Evolutionary conservation across 2,329 filamentous ascomycete species (phyloP), one percentile per base, ranked within the genome.

Genomic region (Exserohilum rostratum): DNA sequence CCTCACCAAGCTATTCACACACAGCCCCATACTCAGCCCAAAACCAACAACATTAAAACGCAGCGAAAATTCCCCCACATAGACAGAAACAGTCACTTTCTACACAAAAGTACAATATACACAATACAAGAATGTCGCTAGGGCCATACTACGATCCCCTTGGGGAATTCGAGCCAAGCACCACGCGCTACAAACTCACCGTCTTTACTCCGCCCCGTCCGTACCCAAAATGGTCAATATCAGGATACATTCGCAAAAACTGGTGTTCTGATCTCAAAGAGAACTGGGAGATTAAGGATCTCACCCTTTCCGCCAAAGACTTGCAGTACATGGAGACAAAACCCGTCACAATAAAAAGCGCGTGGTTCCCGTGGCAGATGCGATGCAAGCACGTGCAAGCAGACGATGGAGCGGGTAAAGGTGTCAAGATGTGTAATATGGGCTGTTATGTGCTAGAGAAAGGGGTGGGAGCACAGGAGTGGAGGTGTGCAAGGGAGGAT

Each of bases 391-490:
- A 72, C 51, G 42, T 68, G 3, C 37, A 53, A 2, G 40, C 35
- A 10, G 20, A 6, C 3, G 54, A 45, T 20, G 30, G 43, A 12
- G 20, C 18, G 11, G 30, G 18, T 7, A 3, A 17, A 4, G 30
- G 13, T 2, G 30, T 17, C 9, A 45, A 22, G 3, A 27, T 13
- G 4, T 73, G 69, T 39, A 25, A 56, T 2, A 12, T 57, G 12
- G 62, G 63, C 0, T 73, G 70, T 39, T 72, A 72, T 57, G 53
- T 72, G 9, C 44, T 67, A 12, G 69, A 73, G 50, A 67, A 66
- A 37, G 64, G 68, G 5, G 68, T 64, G 0, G 35, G 55, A 2
- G 38, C 37, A 30, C 13, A 46, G 25, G 34, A 56, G 11, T 65
- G 61, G 62, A 51, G 27, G 6, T 71, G 69, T 25, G 48, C 40